Conservation (phyloP, 2,329 filamentous ascomycete species). For the Ceratocystis papillata region DNA sequence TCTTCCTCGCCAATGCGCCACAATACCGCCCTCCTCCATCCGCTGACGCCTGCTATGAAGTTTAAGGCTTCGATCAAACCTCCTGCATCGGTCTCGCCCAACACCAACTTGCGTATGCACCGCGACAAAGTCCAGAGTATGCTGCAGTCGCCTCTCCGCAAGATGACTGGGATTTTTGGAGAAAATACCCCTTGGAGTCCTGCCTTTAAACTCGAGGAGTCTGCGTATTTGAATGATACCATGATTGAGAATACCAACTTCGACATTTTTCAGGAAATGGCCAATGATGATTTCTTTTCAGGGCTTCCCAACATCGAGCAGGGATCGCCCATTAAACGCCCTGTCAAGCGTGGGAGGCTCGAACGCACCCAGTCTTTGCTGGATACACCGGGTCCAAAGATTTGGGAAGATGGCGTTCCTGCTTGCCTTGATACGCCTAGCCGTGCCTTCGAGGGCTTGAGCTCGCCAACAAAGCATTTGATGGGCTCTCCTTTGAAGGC, state of each 20-base stretch:
- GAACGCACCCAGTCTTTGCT: conserved; percentile 49
- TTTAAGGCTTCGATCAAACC: conserved; percentile 52
- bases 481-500: conserved; percentile 22
- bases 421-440: conserved; percentile 21
- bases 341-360: conserved; percentile 47
- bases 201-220: conserved; percentile 50
- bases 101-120: conserved; percentile 82
- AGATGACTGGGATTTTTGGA: conserved; percentile 35
- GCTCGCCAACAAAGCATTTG: conserved; percentile 44
- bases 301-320: conserved; percentile 35
- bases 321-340: conserved; percentile 58
- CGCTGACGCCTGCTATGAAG: conserved; percentile 73
- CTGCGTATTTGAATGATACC: conserved; percentile 39
- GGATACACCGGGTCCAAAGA: conserved; percentile 18
- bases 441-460: conserved; percentile 31
- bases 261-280: conserved; percentile 47
- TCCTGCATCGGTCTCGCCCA: conserved; percentile 75
- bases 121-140: conserved; percentile 71
- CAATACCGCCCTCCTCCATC: conserved; percentile 52
- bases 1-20: conserved; percentile 60
- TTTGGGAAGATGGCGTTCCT: conserved; percentile 23
- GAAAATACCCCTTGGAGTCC: conserved; percentile 52
- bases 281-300: conserved; percentile 31
- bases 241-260: conserved; percentile 38
- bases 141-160: conserved; percentile 61